Percentiles rank a stretch among this genome's conserved stretches.
Evolutionary conservation across 2,329 filamentous ascomycete genomes (phyloP).

Genomic region (Cadophora luteo-olivacea): DNA sequence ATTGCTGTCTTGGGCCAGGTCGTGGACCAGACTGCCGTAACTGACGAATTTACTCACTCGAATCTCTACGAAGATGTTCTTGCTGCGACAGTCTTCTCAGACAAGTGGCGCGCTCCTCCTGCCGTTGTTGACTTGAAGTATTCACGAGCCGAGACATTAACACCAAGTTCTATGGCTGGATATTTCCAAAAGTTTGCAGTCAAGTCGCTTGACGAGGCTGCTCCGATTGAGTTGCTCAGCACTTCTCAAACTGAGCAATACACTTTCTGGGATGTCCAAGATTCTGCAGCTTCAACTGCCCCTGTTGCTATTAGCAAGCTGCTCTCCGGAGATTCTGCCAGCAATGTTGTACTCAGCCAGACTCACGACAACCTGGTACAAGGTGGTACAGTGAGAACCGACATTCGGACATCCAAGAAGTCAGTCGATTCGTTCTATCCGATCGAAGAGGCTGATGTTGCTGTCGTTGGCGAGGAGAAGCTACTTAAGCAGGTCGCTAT

Average conservation of each 20-base stretch:
- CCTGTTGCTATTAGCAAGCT: slow-evolving; percentile 64
- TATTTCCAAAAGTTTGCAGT: slow-evolving; percentile 57
- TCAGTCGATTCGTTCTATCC: slow-evolving; percentile 85
- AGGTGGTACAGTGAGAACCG: slow-evolving; percentile 83
- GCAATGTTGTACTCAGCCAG: slow-evolving; percentile 66
- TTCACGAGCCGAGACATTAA: slow-evolving; percentile 67
- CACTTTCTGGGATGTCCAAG: slow-evolving; percentile 91
- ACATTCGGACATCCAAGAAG: slow-evolving; percentile 84
- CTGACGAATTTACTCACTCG: slow-evolving; percentile 81
- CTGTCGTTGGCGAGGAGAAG: slow-evolving; percentile 79
- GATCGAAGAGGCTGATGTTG: slow-evolving; percentile 78
- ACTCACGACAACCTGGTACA: slow-evolving; percentile 68
- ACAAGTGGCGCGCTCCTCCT: slow-evolving; percentile 66
- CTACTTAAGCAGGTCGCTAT: slow-evolving; percentile 81
- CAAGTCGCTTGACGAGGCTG: slow-evolving; percentile 47
- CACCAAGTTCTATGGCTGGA: slow-evolving; percentile 59
- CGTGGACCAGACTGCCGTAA: slow-evolving; percentile 71
- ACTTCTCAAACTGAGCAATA: slow-evolving; percentile 76
- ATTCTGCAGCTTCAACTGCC: slow-evolving; percentile 69
- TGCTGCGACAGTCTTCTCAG: slow-evolving; percentile 81
- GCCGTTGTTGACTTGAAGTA: slow-evolving; percentile 89
- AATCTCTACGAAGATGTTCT: slow-evolving; percentile 90
- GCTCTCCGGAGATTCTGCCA: slow-evolving; percentile 75
- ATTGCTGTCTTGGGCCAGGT: slow-evolving; percentile 93
- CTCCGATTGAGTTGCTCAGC: slow-evolving; percentile 54